These are phyloP conservation scores for Prunus fruticosa DNA, from an alignment of 306 rosid genomes.

Conservation along the genomic window DNA sequence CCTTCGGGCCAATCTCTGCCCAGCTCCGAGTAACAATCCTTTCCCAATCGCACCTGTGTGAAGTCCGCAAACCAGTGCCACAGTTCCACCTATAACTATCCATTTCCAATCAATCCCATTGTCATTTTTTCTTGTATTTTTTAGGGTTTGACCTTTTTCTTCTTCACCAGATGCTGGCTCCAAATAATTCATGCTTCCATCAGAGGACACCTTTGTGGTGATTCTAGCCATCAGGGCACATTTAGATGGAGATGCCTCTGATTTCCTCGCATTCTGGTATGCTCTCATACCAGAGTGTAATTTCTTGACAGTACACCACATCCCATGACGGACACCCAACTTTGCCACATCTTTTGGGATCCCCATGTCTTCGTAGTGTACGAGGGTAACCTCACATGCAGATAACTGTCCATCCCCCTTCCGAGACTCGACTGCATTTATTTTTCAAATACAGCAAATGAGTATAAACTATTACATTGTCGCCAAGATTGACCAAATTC, in stretches of 20 bases:
- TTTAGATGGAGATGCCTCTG: slow-evolving; percentile 60
- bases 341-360: slow-evolving; percentile 98
- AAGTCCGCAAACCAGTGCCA: slow-evolving; percentile 89
- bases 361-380: slow-evolving; percentile 98
- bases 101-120: slow-evolving; percentile 89
- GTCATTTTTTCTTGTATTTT: slow-evolving; percentile 30
- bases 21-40: slow-evolving; percentile 80
- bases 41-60: slow-evolving; percentile 80
- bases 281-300: slow-evolving; percentile 92
- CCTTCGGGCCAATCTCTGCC: slow-evolving; percentile 75
- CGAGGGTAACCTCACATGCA: slow-evolving; percentile 88
- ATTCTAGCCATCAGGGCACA: slow-evolving; percentile 71
- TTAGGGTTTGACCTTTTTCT: slow-evolving; percentile 28
- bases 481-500: slow-evolving; percentile 11
- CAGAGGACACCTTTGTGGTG: slow-evolving; percentile 57
- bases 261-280: slow-evolving; percentile 80
- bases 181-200: slow-evolving; percentile 41
- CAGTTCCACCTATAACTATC: slow-evolving; percentile 85
- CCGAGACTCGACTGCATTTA: slow-evolving; percentile 81
- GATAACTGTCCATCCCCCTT: slow-evolving; percentile 86
- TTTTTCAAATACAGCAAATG: slow-evolving; percentile 28
- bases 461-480: slow-evolving; percentile 4
- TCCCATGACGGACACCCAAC: slow-evolving; percentile 95
- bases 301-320: slow-evolving; percentile 98
- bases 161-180: slow-evolving; percentile 40